Conservation (phyloP, 441 rosid species). For the Bocquillonia castaneifolia region DNA sequence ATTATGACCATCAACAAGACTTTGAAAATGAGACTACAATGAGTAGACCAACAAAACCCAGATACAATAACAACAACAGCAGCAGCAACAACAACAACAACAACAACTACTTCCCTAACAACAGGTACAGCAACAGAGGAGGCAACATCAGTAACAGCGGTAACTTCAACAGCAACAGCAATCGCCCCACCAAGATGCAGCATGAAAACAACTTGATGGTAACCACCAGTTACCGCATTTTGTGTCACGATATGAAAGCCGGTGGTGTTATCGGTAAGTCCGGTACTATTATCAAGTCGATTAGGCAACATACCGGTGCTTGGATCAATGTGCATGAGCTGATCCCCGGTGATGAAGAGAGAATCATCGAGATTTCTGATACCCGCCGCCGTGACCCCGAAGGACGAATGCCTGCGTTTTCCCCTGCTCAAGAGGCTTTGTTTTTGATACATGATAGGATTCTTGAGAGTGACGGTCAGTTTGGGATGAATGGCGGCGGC, state of each 20-base stretch:
- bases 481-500: conserved; percentile 37
- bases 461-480: conserved; percentile 63
- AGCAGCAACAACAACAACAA: conserved; percentile 44
- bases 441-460: conserved; percentile 82
- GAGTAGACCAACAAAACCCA: conserved; percentile 62
- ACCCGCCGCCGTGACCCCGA: conserved; percentile 87
- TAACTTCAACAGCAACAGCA: conserved; percentile 4
- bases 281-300: conserved; percentile 79
- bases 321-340: conserved; percentile 95
- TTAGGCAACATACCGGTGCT: conserved; percentile 88
- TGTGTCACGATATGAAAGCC: conserved; percentile 80
- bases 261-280: conserved; percentile 95
- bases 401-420: conserved; percentile 80
- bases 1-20: conserved; percentile 79
- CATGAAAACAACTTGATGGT: conserved; percentile 57
- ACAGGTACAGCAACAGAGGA: conserved; percentile 52
- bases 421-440: conserved; percentile 91
- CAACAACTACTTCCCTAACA: conserved; percentile 35
- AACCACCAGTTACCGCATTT: conserved; percentile 77
- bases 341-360: conserved; percentile 74
- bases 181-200: conserved; percentile 25
- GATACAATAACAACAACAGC: conserved; percentile 66
- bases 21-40: conserved; percentile 54
- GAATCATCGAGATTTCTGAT: conserved; percentile 90
- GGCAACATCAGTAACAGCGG: conserved; percentile 18